Base-by-base conservation (phyloP, 1,284 basidiomycete genomes). In the Leccinum pachyderme region DNA sequence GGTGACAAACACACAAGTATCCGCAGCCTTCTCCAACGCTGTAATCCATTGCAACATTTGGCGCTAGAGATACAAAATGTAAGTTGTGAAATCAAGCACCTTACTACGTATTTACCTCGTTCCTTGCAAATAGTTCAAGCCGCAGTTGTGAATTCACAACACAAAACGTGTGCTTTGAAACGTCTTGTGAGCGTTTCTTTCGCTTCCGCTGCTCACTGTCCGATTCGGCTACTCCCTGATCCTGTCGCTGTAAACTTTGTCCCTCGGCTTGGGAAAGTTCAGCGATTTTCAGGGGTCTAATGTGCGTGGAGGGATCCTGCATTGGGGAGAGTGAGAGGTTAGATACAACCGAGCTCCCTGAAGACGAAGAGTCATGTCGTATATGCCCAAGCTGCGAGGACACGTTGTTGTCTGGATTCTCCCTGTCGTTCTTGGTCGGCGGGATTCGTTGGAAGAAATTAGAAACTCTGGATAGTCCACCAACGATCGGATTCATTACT, bases 11-110 rank as follows among this genome's bases (percentile, higher is more conserved):
- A 89, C 85, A 37, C 87, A 93, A 43, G 84, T 81, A 28, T 81
- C 79, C 0, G 92, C 87, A 52, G 90, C 87, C 59, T 87, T 86
- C 69, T 98, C 92, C 61, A 99, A 79, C 1, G 91, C 91, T 5
- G 93, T 91, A 56, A 99, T 94, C 84, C 95, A 99, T 71, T 99
- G 96, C 59, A 94, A 80, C 94, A 98, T 98, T 79, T 97, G 93
- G 28, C 95, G 84, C 88, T 93, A 43, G 25, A 3, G 24, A 33
- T 54, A 43, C 50, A 49, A 15, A 50, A 7, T 6, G 29, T 62
- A 29, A 51, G 24, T 45, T 33, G 18, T 27, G 18, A 15, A 53
- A 28, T 31, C 8, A 29, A 58, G 44, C 24, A 8, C 25, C 25
- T 24, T 7, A 13, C 13, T 4, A 37, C 2, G 9, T 9, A 54